Conservation (phyloP, 2,329 filamentous ascomycete species). For the Colletotrichum tofieldiae region DNA sequence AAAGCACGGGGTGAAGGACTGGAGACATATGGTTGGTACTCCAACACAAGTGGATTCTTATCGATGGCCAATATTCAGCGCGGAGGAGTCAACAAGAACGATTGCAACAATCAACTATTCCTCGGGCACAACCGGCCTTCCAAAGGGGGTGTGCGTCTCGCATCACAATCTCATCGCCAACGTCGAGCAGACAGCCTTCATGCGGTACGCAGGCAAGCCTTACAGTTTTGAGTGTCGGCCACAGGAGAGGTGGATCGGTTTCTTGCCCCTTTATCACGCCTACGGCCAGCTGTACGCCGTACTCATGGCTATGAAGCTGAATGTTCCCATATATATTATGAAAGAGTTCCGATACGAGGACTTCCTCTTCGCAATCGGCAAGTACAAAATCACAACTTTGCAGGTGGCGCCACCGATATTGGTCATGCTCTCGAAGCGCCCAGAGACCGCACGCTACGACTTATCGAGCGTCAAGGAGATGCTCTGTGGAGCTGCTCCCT, state of each 20-base stretch:
- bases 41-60: slow-evolving; percentile 53
- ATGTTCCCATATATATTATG: slow-evolving; percentile 70
- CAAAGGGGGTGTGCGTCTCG: slow-evolving; percentile 66
- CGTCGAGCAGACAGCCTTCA: slow-evolving; percentile 64
- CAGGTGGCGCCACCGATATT: slow-evolving; percentile 72
- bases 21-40: slow-evolving; percentile 57
- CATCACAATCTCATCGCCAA: slow-evolving; percentile 67
- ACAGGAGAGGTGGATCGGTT: slow-evolving; percentile 68
- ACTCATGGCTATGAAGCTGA: slow-evolving; percentile 60
- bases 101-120: slow-evolving; percentile 66
- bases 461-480: slow-evolving; percentile 65
- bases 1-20: slow-evolving; percentile 57
- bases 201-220: slow-evolving; percentile 57
- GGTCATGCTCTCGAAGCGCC: slow-evolving; percentile 72
- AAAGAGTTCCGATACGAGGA: slow-evolving; percentile 68
- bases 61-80: slow-evolving; percentile 57
- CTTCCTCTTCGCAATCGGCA: slow-evolving; percentile 66
- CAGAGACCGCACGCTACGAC: slow-evolving; percentile 66
- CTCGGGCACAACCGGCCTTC: slow-evolving; percentile 66
- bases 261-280: slow-evolving; percentile 78
- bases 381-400: slow-evolving; percentile 68
- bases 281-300: slow-evolving; percentile 70
- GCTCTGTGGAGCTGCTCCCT: slow-evolving; percentile 68
- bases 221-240: slow-evolving; percentile 55
- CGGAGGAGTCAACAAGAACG: slow-evolving; percentile 53